Percentiles rank a stretch among this genome's conserved stretches.
phyloP scores from a whole-genome alignment of 345 rosid species.

The Dipteronia sinensis region DNA sequence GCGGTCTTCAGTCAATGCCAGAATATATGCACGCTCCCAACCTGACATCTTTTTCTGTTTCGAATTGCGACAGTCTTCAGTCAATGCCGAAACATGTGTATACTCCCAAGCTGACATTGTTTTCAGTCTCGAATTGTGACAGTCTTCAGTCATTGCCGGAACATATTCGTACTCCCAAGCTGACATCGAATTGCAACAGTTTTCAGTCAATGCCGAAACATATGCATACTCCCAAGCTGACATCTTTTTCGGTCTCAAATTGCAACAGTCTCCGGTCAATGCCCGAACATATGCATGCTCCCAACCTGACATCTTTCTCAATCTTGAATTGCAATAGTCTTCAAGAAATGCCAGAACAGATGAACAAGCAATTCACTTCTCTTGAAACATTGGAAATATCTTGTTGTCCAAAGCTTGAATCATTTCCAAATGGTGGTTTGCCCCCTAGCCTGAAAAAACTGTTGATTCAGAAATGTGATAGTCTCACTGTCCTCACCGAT shows the following conservation, averaged over 20 bases:
- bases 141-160: too few relatives aligned
- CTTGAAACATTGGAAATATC: neutral
- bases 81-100: neutral
- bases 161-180: neutral
- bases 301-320: too few relatives aligned
- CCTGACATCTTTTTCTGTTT: too few relatives aligned
- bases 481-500: neutral
- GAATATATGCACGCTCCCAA: too few relatives aligned
- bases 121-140: too few relatives aligned
- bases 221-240: too few relatives aligned
- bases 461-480: neutral
- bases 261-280: too few relatives aligned
- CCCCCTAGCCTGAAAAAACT: neutral
- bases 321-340: too few relatives aligned
- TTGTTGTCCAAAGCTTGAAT: neutral
- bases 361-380: neutral
- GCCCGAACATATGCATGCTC: too few relatives aligned
- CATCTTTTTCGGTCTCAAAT: slow-evolving; percentile 5
- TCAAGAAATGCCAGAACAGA: neutral
- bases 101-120: neutral
- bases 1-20: too few relatives aligned
- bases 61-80: too few relatives aligned
- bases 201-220: too few relatives aligned
- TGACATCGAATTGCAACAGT: slow-evolving; percentile 7
- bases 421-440: neutral